These are phyloP conservation scores for Sarocladium oryzae DNA, from an alignment of 2,329 filamentous ascomycete genomes.

Conservation along the genomic window DNA sequence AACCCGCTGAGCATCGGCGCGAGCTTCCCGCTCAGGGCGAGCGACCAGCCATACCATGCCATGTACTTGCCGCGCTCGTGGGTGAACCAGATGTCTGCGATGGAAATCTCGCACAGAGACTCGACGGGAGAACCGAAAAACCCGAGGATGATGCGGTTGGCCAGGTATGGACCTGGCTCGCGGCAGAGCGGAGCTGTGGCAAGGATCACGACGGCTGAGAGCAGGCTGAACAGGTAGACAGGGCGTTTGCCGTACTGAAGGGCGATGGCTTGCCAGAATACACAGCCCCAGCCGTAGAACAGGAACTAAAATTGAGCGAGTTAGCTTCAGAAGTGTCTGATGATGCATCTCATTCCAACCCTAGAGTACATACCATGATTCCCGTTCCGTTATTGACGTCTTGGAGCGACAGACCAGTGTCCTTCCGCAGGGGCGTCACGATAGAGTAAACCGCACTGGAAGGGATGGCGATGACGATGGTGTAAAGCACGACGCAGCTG, in stretches of 20 bases:
- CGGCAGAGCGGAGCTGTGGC: constrained; percentile 21
- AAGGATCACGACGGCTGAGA: constrained; percentile 20
- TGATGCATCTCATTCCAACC: too few relatives aligned
- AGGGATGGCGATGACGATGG: constrained; percentile 15
- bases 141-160: constrained; percentile 22
- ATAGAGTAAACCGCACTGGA: constrained; percentile 25
- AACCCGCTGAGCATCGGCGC: constrained; percentile 27
- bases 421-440: constrained; percentile 20
- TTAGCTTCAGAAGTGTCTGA: too few relatives aligned
- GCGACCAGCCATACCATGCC: constrained; percentile 21
- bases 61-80: constrained; percentile 23
- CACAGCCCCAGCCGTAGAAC: constrained; percentile 26
- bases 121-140: constrained; percentile 23
- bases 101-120: constrained; percentile 22
- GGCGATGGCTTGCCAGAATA: constrained; percentile 26
- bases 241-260: constrained; percentile 48
- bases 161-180: constrained; percentile 18
- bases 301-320: constrained; percentile 17
- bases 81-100: constrained; percentile 22
- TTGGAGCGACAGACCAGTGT: constrained; percentile 16
- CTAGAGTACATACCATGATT: constrained; percentile 19
- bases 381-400: constrained; percentile 24
- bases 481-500: constrained; percentile 19
- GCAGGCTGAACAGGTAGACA: constrained; percentile 22
- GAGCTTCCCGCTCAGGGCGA: constrained; percentile 22